A percentile compares a stretch with the other conserved stretches of the same genome.
Evolutionary conservation across 2,329 filamentous ascomycete genomes (phyloP).

Genomic region (Rutstroemia sp.): DNA sequence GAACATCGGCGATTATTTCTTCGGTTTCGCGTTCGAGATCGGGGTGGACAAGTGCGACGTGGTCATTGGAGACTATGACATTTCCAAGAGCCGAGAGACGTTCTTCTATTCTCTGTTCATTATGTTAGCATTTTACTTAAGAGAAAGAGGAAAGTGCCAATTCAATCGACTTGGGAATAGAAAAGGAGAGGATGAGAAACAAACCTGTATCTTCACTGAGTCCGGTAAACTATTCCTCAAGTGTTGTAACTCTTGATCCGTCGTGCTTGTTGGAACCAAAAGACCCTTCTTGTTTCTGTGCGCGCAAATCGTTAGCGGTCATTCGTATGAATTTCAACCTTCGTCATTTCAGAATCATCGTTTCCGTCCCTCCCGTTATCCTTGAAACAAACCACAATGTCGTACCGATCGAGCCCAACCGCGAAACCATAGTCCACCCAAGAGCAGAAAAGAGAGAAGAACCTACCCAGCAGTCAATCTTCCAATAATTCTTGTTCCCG

Average conservation of each 20-base stretch:
- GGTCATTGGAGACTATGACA: slow-evolving; percentile 93
- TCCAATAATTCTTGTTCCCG: slow-evolving; percentile 91
- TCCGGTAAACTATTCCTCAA: slow-evolving; percentile 92
- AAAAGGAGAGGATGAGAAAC: background rate
- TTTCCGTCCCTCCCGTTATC: background rate
- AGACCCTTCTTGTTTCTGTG: slow-evolving; percentile 88
- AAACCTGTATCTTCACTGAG: slow-evolving; percentile 67
- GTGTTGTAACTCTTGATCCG: slow-evolving; percentile 97
- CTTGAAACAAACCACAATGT: background rate
- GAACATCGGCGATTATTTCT: slow-evolving; percentile 93
- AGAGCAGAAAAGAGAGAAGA: background rate
- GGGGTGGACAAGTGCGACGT: slow-evolving; percentile 92
- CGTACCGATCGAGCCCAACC: background rate
- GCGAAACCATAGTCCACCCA: background rate
- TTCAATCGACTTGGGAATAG: too few species aligned
- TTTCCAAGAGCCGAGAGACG: slow-evolving; percentile 91
- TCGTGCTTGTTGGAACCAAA: slow-evolving; percentile 89
- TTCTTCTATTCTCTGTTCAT: slow-evolving; percentile 79
- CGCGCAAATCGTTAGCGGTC: slow-evolving; percentile 10
- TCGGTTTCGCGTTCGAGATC: slow-evolving; percentile 97
- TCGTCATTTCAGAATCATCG: background rate
- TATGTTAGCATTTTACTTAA: too few species aligned
- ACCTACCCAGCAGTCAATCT: slow-evolving; percentile 83
- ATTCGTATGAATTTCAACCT: background rate
- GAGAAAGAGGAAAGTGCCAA: background rate